phyloP scores from a whole-genome alignment of 257 asterid genomes.

The Pogostemon cablin region DNA sequence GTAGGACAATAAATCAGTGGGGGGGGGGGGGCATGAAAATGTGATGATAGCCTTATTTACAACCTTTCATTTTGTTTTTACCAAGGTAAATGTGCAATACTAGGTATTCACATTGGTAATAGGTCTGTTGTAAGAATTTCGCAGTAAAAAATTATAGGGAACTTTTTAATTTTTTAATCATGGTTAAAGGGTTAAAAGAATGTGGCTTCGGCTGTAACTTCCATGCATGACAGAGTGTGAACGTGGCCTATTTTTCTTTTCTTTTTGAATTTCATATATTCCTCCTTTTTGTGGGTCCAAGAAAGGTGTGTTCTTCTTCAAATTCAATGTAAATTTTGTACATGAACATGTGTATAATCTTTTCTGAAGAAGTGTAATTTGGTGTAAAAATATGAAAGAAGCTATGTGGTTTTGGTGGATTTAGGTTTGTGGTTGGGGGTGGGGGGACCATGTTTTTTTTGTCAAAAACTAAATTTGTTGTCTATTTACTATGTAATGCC shows the following conservation, averaged over 20 bases:
- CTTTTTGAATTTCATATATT: not conserved
- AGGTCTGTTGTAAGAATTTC: not conserved
- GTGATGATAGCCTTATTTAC: constrained; percentile 21
- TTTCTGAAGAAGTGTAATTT: constrained; percentile 25
- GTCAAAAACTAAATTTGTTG: constrained; percentile 36
- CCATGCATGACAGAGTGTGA: constrained; percentile 23
- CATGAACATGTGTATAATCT: too few species aligned
- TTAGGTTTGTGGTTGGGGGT: constrained; percentile 42
- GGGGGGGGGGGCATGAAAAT: not conserved
- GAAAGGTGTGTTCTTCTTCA: constrained; percentile 35
- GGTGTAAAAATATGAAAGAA: constrained; percentile 38
- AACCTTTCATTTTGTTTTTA: constrained; percentile 13
- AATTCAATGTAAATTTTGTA: constrained; percentile 24
- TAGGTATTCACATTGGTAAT: not conserved
- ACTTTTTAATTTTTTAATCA: constrained; percentile 20
- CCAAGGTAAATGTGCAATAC: constrained; percentile 5
- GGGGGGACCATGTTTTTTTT: constrained; percentile 42
- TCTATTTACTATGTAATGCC: constrained; percentile 36
- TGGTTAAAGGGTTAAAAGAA: constrained; percentile 26
- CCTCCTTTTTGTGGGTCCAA: constrained; percentile 37
- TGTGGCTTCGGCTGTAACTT: constrained; percentile 32
- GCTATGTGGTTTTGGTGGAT: constrained; percentile 39
- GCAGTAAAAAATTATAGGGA: constrained; percentile 24
- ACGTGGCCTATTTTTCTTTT: constrained; percentile 12
- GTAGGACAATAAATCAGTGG: constrained; percentile 30